phyloP scores from a whole-genome alignment of 2,329 filamentous ascomycete species.

The Clarireedia monteithiana region DNA sequence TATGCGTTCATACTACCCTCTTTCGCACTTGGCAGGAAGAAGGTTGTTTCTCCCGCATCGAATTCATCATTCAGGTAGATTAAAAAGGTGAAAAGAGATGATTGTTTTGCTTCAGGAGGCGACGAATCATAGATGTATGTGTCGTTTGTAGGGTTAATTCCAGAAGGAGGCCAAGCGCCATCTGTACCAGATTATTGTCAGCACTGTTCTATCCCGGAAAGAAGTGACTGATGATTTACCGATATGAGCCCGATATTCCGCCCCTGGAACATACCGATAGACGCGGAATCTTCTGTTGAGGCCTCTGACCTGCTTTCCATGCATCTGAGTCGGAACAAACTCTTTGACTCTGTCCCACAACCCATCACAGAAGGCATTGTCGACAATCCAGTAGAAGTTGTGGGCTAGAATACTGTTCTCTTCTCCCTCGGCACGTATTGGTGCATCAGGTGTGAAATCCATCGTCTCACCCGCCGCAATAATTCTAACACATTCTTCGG shows the following conservation, averaged over 20 bases:
- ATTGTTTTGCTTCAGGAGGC: slow-evolving; percentile 50
- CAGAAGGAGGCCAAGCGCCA: slow-evolving; percentile 66
- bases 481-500: slow-evolving; percentile 56
- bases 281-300: slow-evolving; percentile 64
- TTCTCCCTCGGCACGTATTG: slow-evolving; percentile 52
- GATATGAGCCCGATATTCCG: slow-evolving; percentile 65
- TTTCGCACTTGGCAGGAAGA: slow-evolving; percentile 55
- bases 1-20: slow-evolving; percentile 65
- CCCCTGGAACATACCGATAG: slow-evolving; percentile 65
- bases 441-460: slow-evolving; percentile 60
- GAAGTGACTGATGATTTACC: slow-evolving; percentile 21
- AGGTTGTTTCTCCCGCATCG: slow-evolving; percentile 63
- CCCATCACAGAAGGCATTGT: slow-evolving; percentile 52
- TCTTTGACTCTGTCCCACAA: slow-evolving; percentile 54
- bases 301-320: slow-evolving; percentile 50
- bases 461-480: slow-evolving; percentile 59
- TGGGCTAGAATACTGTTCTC: slow-evolving; percentile 60
- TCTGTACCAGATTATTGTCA: slow-evolving; percentile 31
- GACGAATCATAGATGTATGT: slow-evolving; percentile 60
- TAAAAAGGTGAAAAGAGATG: slow-evolving; percentile 61
- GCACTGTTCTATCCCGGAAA: not conserved
- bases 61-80: slow-evolving; percentile 67
- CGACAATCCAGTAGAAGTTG: slow-evolving; percentile 68
- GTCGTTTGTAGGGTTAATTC: slow-evolving; percentile 40
- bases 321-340: slow-evolving; percentile 47